A percentile compares a stretch with the other conserved stretches of the same genome.
These are phyloP conservation scores for Adansonia rubrostipa DNA, from an alignment of 441 rosid species.

Conservation along the genomic window DNA sequence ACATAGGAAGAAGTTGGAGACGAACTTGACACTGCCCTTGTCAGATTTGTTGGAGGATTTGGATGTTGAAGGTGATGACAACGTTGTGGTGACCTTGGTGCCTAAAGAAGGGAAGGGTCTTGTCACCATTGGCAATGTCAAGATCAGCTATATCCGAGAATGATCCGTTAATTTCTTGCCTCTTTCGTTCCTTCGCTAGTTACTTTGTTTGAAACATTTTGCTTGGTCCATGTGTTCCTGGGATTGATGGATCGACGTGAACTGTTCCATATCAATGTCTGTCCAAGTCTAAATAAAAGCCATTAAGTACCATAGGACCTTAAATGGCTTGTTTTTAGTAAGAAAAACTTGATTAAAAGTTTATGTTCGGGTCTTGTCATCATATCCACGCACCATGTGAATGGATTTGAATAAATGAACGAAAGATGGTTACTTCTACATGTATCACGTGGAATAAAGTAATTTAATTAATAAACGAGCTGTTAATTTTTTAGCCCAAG, in stretches of 20 bases:
- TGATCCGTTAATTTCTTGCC: slow-evolving; percentile 19
- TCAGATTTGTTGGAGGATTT: slow-evolving; percentile 61
- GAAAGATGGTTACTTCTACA: not conserved
- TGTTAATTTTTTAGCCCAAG: too few relatives aligned
- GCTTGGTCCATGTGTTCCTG: not conserved
- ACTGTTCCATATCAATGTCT: not conserved
- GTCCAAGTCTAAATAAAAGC: not conserved
- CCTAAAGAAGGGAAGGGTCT: slow-evolving; percentile 44
- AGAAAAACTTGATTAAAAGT: not conserved
- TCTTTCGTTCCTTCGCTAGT: not conserved
- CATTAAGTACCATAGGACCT: not conserved
- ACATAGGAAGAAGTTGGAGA: slow-evolving; percentile 21
- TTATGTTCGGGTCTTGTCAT: not conserved
- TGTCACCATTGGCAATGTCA: slow-evolving; percentile 45
- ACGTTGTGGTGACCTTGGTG: slow-evolving; percentile 56
- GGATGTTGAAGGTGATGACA: slow-evolving; percentile 58
- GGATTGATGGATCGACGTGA: not conserved
- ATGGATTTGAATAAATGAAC: not conserved
- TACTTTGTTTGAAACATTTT: not conserved
- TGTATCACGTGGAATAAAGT: not conserved
- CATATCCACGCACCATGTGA: not conserved
- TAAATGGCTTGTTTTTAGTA: not conserved
- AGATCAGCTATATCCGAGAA: slow-evolving; percentile 41
- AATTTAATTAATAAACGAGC: too few relatives aligned
- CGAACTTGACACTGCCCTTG: slow-evolving; percentile 28